phyloP scores from a whole-genome alignment of 2,329 filamentous ascomycete species.

The Grosmannia clavigera region DNA sequence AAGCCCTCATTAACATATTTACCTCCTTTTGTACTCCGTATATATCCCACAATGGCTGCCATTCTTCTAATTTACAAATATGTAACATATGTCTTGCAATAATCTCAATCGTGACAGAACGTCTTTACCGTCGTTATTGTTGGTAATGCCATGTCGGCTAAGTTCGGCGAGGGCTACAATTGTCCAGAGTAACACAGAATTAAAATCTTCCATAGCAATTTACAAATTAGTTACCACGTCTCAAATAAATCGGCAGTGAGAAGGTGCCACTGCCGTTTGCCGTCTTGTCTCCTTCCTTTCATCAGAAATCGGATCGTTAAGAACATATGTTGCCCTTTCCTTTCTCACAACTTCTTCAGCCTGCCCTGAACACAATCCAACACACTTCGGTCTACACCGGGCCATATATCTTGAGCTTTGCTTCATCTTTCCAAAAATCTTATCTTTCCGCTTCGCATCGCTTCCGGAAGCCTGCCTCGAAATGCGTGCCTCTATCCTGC shows the following conservation, averaged over 20 bases:
- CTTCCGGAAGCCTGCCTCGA: background rate
- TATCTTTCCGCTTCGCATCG: background rate
- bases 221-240: background rate
- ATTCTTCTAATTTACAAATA: no score
- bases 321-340: background rate
- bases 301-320: no score
- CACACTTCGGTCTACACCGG: background rate
- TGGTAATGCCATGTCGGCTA: no score
- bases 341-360: background rate
- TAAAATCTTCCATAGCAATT: background rate
- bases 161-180: no score
- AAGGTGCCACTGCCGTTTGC: background rate
- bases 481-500: constrained; percentile 8
- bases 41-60: no score
- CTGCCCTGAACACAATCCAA: background rate
- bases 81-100: no score
- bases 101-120: no score
- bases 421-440: background rate
- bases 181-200: no score
- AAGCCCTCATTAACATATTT: no score
- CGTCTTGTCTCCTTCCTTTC: background rate
- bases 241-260: background rate
- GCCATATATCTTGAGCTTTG: background rate
- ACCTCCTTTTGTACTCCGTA: no score
- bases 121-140: no score